Conservation (phyloP, 2,329 filamentous ascomycete species). For the Alternaria arborescens region DNA sequence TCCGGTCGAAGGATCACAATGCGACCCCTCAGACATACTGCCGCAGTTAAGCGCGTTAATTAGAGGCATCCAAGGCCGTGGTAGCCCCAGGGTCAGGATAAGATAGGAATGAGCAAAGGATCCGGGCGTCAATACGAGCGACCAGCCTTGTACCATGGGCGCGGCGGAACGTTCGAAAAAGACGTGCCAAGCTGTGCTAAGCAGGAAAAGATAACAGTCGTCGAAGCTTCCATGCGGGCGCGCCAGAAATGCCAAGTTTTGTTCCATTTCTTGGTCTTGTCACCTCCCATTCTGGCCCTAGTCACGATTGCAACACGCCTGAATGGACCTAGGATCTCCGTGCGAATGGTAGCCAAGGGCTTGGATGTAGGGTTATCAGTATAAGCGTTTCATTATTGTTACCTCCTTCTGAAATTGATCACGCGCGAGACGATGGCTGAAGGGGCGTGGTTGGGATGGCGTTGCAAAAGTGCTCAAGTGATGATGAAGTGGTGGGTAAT, state of each 20-base stretch:
- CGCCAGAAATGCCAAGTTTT: conserved; percentile 4
- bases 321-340: conserved; percentile 1
- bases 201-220: conserved; percentile 28
- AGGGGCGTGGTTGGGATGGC: conserved; percentile 12
- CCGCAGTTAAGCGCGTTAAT: conserved; percentile 33
- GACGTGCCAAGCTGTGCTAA: conserved; percentile 33
- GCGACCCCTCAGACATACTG: conserved; percentile 12
- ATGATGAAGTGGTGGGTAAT: neutral
- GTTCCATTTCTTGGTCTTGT: conserved; percentile 10
- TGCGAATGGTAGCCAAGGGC: conserved; percentile 27
- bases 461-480: neutral
- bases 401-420: conserved; percentile 21
- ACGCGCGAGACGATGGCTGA: conserved; percentile 10
- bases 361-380: conserved; percentile 21
- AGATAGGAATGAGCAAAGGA: conserved; percentile 31
- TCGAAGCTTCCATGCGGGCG: conserved; percentile 23
- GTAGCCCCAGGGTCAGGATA: conserved; percentile 25
- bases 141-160: conserved; percentile 11
- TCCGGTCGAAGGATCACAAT: conserved; percentile 22
- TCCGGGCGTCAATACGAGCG: conserved; percentile 22
- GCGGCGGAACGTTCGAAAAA: conserved; percentile 29
- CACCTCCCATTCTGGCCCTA: conserved; percentile 17
- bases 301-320: conserved; percentile 2
- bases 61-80: conserved; percentile 30
- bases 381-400: conserved; percentile 25